Evolutionary conservation across 2,329 filamentous ascomycete genomes (phyloP), one percentile per base, ranked within the genome.

Genomic region (Penicillium sp.): DNA sequence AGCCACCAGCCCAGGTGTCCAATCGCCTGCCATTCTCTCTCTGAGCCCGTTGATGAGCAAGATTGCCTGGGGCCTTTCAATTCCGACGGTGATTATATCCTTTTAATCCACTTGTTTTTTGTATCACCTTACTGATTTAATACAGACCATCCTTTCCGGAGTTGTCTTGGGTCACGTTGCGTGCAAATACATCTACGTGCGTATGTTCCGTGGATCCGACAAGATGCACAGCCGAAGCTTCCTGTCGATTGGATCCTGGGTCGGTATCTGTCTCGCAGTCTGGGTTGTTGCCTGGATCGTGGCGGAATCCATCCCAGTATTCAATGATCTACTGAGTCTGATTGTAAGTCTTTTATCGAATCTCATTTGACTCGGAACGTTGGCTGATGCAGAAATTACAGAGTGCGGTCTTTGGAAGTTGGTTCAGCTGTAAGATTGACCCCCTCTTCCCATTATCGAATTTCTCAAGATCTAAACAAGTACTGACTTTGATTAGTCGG

Each of bases 121-220:
- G 19, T 27, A 4, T 19, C 7, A n/a, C n/a, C 6, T 33, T 15
- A 9, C 42, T 59, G 19, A 54, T 21, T n/a, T 0, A 29, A 37
- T 33, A 13, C 38, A 74, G 72, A 89, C 89, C 56, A 77, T 90
- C 31, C 83, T 90, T 48, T 86, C 87, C 0, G 88, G 87, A 46
- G 86, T 89, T 13, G 86, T 90, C 56, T 85, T 88, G 65, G 86
- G 83, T 5, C 84, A 87, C 56, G 85, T 90, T 1, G 85, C 84
- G 1, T 81, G 80, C 45, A 88, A 88, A 67, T 87, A 87, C 62
- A 78, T 89, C 51, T 90, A 88, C 67, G 77, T 84, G 2, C 82
- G 87, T 23, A 69, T 87, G 6, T 89, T 88, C 77, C 77, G 80
- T 35, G 81, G 83, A 59, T 85, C 83, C 7, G 78, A 82, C 63